Base-by-base conservation (phyloP, 176 grass and related monocot genomes). In the Zoysia pacifica region DNA sequence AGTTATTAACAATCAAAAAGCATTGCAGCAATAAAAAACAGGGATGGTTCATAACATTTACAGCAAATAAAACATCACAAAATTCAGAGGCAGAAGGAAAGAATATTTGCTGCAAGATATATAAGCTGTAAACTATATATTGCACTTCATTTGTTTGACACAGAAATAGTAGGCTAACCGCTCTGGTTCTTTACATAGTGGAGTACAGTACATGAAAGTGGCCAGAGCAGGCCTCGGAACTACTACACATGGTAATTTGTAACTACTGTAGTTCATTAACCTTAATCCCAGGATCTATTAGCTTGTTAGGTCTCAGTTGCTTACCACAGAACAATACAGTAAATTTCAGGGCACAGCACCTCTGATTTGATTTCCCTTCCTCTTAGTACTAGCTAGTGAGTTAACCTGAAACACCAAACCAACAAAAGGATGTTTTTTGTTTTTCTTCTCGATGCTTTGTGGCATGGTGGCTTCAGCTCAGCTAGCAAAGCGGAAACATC, bases 401-500 rank as follows among this genome's bases (percentile, higher is more conserved):
- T 80, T 58, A 69, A 75, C 82, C 82, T 85, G 77, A 89, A 85
- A 88, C 69, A 74, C 75, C 81, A 83, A 65, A 74, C 67, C 71
- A 44, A 80, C 60, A 42, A 42, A 75, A 36, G 65, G 46, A 48
- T 1, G 48, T 9, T 59, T 79, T 41, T 36, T 79, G 65, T 48
- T 49, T 35, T 43, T 49, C 13, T 55, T 28, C 14, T 48, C 10
- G 59, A 43, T 71, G 52, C 18, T 85, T 46, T 38, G 20, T 70
- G 11, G 42, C 80, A 60, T 62, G 53, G 64, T 20, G 43, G 16
- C 71, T 79, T 73, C 60, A 11, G 1, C 7, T 44, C 1, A 66
- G 71, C 54, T 85, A 93, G 81, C 90, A 93, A 48, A 88, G 87
- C 65, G 86, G 93, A 69, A 79, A 93, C 93, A 91, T 93, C 68